Percentiles rank a stretch among this genome's conserved stretches.
These are phyloP conservation scores for Dalbergia oliveri DNA, from an alignment of 306 rosid species.

Conservation along the genomic window DNA sequence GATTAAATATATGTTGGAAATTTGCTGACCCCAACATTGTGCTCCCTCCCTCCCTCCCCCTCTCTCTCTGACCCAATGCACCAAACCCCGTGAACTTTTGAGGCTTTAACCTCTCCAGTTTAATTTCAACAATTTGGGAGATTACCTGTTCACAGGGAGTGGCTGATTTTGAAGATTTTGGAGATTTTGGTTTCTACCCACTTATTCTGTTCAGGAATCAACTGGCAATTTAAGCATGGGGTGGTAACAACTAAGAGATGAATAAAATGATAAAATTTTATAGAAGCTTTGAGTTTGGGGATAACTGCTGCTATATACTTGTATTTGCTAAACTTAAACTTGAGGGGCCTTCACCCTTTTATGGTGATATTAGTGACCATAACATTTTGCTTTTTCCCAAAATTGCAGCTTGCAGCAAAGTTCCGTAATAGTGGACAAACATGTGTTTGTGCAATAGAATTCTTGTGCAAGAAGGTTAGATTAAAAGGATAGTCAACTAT, in stretches of 20 bases:
- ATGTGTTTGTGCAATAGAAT: conserved; percentile 97
- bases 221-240: conserved; percentile 6
- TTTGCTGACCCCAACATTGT: conserved; percentile 11
- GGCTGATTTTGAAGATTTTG: conserved; percentile 30
- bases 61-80: not conserved
- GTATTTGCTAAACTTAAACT: conserved; percentile 8
- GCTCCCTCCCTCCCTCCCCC: not conserved
- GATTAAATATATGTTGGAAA: conserved; percentile 1
- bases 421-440: conserved; percentile 98
- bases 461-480: conserved; percentile 93
- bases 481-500: conserved; percentile 19
- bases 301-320: not conserved
- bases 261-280: not conserved
- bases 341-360: conserved; percentile 31
- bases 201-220: conserved; percentile 18
- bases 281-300: conserved; percentile 22
- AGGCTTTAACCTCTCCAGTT: conserved; percentile 7
- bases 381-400: not conserved
- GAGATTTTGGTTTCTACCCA: conserved; percentile 13
- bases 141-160: not conserved
- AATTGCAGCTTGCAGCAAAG: conserved; percentile 86
- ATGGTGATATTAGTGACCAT: conserved; percentile 28
- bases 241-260: conserved; percentile 15
- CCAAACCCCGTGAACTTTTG: not conserved
- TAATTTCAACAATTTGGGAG: conserved; percentile 19